Conservation (phyloP, 192 early-diverging fungal genomes). For the Backusella liffmaniae region DNA sequence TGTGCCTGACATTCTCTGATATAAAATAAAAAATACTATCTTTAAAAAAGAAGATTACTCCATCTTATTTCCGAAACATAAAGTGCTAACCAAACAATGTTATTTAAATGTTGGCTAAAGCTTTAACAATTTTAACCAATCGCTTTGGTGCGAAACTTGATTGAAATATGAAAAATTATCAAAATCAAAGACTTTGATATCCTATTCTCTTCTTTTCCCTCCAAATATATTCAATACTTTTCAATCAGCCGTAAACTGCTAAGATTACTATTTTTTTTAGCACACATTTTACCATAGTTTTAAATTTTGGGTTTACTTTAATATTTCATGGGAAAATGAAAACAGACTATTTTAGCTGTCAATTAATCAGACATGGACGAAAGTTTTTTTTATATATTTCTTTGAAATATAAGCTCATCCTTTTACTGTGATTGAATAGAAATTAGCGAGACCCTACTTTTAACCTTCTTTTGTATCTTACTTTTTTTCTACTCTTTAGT, state of each 20-base stretch:
- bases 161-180: neutral
- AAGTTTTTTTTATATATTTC: neutral
- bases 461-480: neutral
- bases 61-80: constrained; percentile 5
- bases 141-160: neutral
- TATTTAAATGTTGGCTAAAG: neutral
- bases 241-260: neutral
- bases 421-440: neutral
- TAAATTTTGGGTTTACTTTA: neutral
- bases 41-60: neutral
- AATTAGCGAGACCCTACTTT: neutral
- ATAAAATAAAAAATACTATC: neutral
- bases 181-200: neutral
- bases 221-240: neutral
- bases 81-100: neutral
- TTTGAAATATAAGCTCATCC: neutral
- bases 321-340: neutral
- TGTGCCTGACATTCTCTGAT: constrained; percentile 7
- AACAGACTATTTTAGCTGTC: neutral
- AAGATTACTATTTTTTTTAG: neutral
- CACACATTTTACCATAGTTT: neutral
- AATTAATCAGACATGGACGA: neutral
- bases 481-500: neutral
- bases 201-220: neutral
- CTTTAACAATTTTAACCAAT: neutral